phyloP scores from a whole-genome alignment of 352 stramenopile species.

The Saprolegnia parasitica region DNA sequence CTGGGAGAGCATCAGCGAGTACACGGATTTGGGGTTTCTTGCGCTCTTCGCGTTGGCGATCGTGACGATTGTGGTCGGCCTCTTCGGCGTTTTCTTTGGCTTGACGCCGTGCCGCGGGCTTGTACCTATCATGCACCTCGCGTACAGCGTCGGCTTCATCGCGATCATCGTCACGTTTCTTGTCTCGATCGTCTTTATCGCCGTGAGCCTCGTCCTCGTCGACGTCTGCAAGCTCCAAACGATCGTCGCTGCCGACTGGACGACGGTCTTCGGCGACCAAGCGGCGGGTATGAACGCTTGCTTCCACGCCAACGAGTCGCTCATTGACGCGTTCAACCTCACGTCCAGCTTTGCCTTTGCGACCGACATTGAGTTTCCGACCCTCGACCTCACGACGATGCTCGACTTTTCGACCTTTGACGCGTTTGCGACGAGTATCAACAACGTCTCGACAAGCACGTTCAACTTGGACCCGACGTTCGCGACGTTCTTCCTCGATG shows the following conservation, averaged over 20 bases:
- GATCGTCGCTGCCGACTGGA: constrained; percentile 54
- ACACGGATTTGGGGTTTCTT: constrained; percentile 46
- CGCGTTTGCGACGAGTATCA: constrained; percentile 34
- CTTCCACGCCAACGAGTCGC: constrained; percentile 50
- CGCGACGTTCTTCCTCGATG: constrained; percentile 25
- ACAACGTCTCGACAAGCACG: constrained; percentile 27
- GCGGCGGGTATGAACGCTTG: constrained; percentile 54
- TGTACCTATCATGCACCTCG: constrained; percentile 67
- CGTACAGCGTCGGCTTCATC: constrained; percentile 65
- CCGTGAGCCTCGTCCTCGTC: constrained; percentile 49
- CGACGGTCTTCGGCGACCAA: constrained; percentile 42
- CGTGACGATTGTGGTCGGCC: constrained; percentile 45
- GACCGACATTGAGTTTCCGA: constrained; percentile 49
- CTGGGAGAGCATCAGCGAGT: constrained; percentile 44
- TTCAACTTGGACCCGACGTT: constrained; percentile 34
- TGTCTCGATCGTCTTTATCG: constrained; percentile 49
- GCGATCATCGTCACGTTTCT: constrained; percentile 59
- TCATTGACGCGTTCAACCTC: constrained; percentile 59
- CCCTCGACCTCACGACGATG: constrained; percentile 34
- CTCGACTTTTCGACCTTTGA: constrained; percentile 49
- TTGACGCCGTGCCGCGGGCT: constrained; percentile 55
- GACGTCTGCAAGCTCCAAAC: constrained; percentile 54
- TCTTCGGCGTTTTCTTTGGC: constrained; percentile 63
- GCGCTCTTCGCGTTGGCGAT: constrained; percentile 52
- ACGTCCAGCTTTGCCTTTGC: constrained; percentile 52